Percentiles rank a stretch among this genome's conserved stretches.
These are phyloP conservation scores for Trichoderma parareesei DNA, from an alignment of 495 filamentous ascomycete species.

Conservation along the genomic window DNA sequence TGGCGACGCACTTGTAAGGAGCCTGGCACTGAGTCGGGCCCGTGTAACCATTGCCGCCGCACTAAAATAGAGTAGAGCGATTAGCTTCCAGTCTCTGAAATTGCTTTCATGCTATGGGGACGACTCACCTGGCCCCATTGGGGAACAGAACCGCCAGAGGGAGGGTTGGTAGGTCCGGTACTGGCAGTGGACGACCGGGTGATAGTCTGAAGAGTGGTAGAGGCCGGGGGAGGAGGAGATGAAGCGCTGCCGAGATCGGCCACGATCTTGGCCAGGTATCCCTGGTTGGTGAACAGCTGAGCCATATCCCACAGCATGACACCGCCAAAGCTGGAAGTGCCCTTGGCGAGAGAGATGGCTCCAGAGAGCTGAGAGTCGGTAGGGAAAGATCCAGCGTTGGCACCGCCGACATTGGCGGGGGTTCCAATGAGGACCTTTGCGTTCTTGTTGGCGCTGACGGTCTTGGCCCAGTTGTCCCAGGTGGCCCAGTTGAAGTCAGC, in stretches of 20 bases:
- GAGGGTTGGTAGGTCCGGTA: constrained; percentile 13
- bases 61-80: constrained; percentile 12
- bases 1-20: constrained; percentile 24
- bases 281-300: constrained; percentile 50
- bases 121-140: constrained; percentile 27
- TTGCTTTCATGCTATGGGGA: too few species aligned
- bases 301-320: constrained; percentile 68
- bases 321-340: constrained; percentile 55
- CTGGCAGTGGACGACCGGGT: constrained; percentile 15
- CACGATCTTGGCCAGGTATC: constrained; percentile 43
- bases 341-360: constrained; percentile 44
- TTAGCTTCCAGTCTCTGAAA: too few species aligned
- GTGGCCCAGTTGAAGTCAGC: constrained; percentile 59
- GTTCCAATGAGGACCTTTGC: constrained; percentile 62
- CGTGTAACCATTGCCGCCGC: constrained; percentile 30
- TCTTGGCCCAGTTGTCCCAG: constrained; percentile 68
- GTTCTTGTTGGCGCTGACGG: constrained; percentile 47
- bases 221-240: background rate
- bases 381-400: constrained; percentile 48
- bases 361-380: constrained; percentile 31
- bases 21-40: constrained; percentile 30
- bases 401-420: constrained; percentile 51
- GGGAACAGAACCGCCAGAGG: constrained; percentile 18
- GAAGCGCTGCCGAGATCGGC: constrained; percentile 18
- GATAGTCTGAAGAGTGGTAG: constrained; percentile 10